phyloP scores from a whole-genome alignment of 129 eudicot species.

The Oenanthe sinensis region DNA sequence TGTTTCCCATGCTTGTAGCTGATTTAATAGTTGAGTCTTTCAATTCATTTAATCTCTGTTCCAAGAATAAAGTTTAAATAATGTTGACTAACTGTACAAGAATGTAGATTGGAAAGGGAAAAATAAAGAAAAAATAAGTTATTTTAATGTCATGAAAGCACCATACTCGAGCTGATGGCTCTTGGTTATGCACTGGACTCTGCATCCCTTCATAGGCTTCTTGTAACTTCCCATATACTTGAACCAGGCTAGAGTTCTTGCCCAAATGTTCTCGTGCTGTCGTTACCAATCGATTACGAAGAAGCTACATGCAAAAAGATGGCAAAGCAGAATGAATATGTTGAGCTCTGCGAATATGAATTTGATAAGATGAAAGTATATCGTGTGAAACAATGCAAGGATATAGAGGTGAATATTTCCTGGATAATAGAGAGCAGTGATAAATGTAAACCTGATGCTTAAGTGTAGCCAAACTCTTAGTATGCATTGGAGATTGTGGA shows the following conservation, averaged over 20 bases:
- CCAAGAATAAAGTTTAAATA: not conserved
- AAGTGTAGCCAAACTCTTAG: constrained; percentile 17
- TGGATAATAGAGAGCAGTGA: not conserved
- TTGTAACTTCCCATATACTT: constrained; percentile 10
- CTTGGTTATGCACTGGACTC: constrained; percentile 11
- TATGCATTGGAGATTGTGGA: constrained; percentile 23
- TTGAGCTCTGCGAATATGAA: not conserved
- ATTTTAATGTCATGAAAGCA: not conserved
- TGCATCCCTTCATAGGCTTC: constrained; percentile 16
- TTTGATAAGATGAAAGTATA: not conserved
- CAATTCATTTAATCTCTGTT: constrained; percentile 12
- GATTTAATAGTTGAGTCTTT: constrained; percentile 3
- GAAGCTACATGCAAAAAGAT: constrained; percentile 9
- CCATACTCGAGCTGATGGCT: constrained; percentile 14
- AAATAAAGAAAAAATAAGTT: not conserved
- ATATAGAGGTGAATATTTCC: not conserved
- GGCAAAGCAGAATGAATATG: not conserved
- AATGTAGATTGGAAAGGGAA: not conserved
- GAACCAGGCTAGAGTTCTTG: constrained; percentile 8
- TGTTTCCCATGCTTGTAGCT: constrained; percentile 9
- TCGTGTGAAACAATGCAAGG: not conserved
- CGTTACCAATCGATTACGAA: constrained; percentile 11
- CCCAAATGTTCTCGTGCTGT: constrained; percentile 9
- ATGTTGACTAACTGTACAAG: not conserved
- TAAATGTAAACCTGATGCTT: constrained; percentile 13